Base-by-base conservation (phyloP, 163 green algal genomes). In the Scenedesmus sp. region DNA sequence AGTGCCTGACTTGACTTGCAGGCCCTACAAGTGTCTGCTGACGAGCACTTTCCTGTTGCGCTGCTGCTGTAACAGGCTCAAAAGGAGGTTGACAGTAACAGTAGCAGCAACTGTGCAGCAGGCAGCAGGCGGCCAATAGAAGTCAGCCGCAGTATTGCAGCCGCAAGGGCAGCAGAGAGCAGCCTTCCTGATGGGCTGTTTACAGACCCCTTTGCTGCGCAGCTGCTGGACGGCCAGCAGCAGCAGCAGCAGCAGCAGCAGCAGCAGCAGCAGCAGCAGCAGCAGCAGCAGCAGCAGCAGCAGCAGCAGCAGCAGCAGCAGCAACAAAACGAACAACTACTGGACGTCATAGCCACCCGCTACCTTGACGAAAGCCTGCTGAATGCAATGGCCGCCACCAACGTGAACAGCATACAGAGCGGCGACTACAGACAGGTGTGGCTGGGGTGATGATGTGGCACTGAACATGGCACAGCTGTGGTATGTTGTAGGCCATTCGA, bases 321-420 rank as follows among this genome's bases (percentile, higher is more conserved):
- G 66, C n/a, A 81, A 13, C 60, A 62, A 7, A 7, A 70, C 12
- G 84, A 16, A n/a, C 0, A 9, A 57, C 55, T 84, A 2, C 46
- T 86, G 59, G 94, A 97, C 84, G 86, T 94, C 1, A 64, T 97
- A 1, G 92, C 93, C 3, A 97, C 96, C 0, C 86, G 84, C 20
- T 97, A 97, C 92, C 85, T 97, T 3, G 96, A 98, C 84, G 93
- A 95, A 73, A 92, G 95, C 76, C 91, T 98, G 64, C 76, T 96
- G 9, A 86, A 93, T 52, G 94, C 92, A 10, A 92, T 95, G 76
- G 89, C 91, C 1, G 66, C 95, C 1, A 94, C 87, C 3, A 94
- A 92, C 34, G 88, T 97, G 18, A 98, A 97, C 90, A 91, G 92
- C 88, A 96, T 97, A 91, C 90, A 93, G 46, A 55, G 90, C 26